Evolutionary conservation across 805 yeast species (phyloP), one percentile per base, ranked within the genome.

Genomic region (Wickerhamomyces ciferrii): DNA sequence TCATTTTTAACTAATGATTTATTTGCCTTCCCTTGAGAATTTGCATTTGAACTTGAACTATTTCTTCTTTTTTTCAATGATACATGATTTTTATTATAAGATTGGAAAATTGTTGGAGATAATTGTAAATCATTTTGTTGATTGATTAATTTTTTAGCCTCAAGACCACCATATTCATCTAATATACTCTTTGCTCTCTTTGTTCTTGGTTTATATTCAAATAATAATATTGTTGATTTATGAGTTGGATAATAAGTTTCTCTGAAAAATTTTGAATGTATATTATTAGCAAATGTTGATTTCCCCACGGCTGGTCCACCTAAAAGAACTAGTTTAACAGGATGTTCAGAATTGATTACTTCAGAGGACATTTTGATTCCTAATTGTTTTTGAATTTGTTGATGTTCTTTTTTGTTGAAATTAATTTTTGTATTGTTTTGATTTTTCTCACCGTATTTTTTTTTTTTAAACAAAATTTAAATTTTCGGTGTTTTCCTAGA

Each of bases 161-260:
- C 62, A 17, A 69, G 53, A 4, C 72, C 74, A 6, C 74, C 70
- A 44, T 71, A 70, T 37, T 71, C 73, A 52, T 79, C 83, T 24
- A 79, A 50, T 2, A 79, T 53, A 0, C 76, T 65, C 31, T 72
- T 64, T 0, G 79, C 66, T 17, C 60, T 50, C 0, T 50, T 52
- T 14, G 67, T 57, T 17, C 55, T 55, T 0, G 91, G 81, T 6
- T 57, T 61, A 56, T 71, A 85, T 18, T 78, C 79, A 48, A 82
- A 72, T 36, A 84, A 59, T 47, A 80, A 69, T 23, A 88, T 79
- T 4, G 76, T 77, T 47, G 81, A 80, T 46, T 72, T 76, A 39
- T 76, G 69, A 4, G 92, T 86, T 5, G 94, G 95, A 55, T 86
- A 86, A 59, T 86, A 84, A 0, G 85, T 84, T 48, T 83, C 90